Base-by-base conservation (phyloP, 768 basidiomycete genomes). In the Mycena metata region DNA sequence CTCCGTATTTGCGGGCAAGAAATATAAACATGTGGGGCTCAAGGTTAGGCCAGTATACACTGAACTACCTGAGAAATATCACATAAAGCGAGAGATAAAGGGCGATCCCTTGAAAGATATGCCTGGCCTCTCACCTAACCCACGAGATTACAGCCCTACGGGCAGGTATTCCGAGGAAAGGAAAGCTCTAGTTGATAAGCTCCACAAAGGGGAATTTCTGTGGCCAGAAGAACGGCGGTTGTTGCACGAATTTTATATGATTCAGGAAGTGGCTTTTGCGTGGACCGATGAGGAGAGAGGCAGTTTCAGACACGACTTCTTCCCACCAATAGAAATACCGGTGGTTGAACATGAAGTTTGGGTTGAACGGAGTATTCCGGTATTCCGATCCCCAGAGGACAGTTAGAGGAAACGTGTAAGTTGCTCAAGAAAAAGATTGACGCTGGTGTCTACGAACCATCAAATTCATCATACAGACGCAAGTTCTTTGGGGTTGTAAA, bases 401-500 rank as follows among this genome's bases (percentile, higher is more conserved):
- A 68, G 35, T 30, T 63, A 19, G 65, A 70, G 11, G 54, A 62
- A 41, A 47, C 73, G 16, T 68, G 73, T 24, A 66, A 65, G 19
- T n/a, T 75, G 0, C 60, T 76, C 17, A 71, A 75, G 47, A 49
- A 62, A 8, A 75, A 75, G 35, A 50, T 75, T n/a, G 72, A 69
- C 23, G 52, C 72, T 1, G 65, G 69, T 0, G 70, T 64, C n/a
- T 72, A 66, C 30, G 72, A 70, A n/a, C 54, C 42, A 0, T 69
- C 49, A 1, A 47, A 66, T n/a, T 21, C 70, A 3, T 50, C 69
- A 3, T 82, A 83, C 46, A 59, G 77, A 0, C 79, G 77, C 0
- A 56, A 74, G 5, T 79, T 76, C 77, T 83, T 81, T 47, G 79
- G 76, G 24, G 76, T 82, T 6, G 21, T 69, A 10, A 66, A 66